Evolutionary conservation across 2,329 filamentous ascomycete genomes (phyloP).

Genomic region (Lomentospora prolificans): DNA sequence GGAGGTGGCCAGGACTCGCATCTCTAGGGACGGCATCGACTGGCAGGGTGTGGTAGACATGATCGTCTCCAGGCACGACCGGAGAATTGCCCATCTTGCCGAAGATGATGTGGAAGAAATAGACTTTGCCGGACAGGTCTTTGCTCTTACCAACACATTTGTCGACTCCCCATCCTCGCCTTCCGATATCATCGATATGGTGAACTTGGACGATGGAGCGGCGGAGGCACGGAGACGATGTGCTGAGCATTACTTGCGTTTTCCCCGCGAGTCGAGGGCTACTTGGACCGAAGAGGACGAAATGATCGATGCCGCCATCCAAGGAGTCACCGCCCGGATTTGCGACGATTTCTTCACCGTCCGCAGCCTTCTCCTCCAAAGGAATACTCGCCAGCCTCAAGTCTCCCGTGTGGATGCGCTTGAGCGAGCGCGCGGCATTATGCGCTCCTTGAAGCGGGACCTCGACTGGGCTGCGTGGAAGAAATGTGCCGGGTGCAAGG

Average conservation of each 20-base stretch:
- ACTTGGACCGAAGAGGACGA: slow-evolving; percentile 30
- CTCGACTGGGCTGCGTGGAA: slow-evolving; percentile 54
- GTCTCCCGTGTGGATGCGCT: slow-evolving; percentile 8
- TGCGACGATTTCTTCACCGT: slow-evolving; percentile 23
- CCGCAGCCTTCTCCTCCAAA: slow-evolving; percentile 6
- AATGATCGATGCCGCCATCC: slow-evolving; percentile 33
- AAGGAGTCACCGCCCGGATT: slow-evolving; percentile 26
- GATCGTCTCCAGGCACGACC: slow-evolving; percentile 51
- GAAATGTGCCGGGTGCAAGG: slow-evolving; percentile 39
- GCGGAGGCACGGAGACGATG: slow-evolving; percentile 35
- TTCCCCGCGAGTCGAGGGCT: slow-evolving; percentile 15
- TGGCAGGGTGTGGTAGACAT: slow-evolving; percentile 63
- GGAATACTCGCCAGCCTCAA: background rate
- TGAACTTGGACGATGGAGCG: slow-evolving; percentile 19
- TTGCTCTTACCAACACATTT: slow-evolving; percentile 21
- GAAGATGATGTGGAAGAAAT: slow-evolving; percentile 16
- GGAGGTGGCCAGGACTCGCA: background rate
- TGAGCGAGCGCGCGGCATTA: slow-evolving; percentile 7
- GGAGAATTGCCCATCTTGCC: slow-evolving; percentile 36
- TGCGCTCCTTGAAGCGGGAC: slow-evolving; percentile 30
- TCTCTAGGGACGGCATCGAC: slow-evolving; percentile 36
- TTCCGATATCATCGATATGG: background rate
- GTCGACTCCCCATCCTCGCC: background rate
- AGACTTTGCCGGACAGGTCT: slow-evolving; percentile 25
- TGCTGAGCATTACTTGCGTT: slow-evolving; percentile 31